Base-by-base conservation (phyloP, 352 stramenopile genomes). In the Thraustochytrium sp. region DNA sequence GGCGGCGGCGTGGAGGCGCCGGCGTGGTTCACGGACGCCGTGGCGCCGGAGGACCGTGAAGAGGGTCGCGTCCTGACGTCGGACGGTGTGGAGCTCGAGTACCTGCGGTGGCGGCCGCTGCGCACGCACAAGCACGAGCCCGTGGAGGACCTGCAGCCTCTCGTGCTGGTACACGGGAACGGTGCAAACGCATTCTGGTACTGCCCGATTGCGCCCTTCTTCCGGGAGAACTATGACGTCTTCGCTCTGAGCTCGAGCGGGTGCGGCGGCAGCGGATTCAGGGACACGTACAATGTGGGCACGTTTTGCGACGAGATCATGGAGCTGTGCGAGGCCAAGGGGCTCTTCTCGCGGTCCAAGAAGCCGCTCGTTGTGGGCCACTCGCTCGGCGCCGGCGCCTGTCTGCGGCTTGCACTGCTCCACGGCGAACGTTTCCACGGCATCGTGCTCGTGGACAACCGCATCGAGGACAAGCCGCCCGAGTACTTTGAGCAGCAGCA, bases 101-200 rank as follows among this genome's bases (percentile, higher is more conserved):
- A 65, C 68, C 18, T 80, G 26, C 48, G 51, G 11, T 80, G 68
- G 68, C 2, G 42, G 23, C 65, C 65, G 11, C 42, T 62, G 11
- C 29, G 37, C 1, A 72, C 18, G 1, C 59, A 72, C 59, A 51
- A 54, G 44, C 36, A 75, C 1, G 62, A 75, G 8, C 46, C 36
- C 21, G 34, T 37, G 21, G 68, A 29, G 29, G 42, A 80, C n/a
- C 44, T 63, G 34, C 68, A 80, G 42, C 13, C 68, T 3, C n/a
- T 80, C 21, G 51, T 63, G 36, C 38, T 80, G 23, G 68, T 80
- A 44, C 68, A 80, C 31, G 68, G 68, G n/a, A 72, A 61, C 51
- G 68, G 44, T 18, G 68, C 68, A 9, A 80, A 80, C 34, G 68
- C 68, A 8, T 44, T 55, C 31, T 80, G 68, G 68, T 80, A 65